Evolutionary conservation across 208 protist species (phyloP).

Genomic region (Trypanosoma mega): DNA sequence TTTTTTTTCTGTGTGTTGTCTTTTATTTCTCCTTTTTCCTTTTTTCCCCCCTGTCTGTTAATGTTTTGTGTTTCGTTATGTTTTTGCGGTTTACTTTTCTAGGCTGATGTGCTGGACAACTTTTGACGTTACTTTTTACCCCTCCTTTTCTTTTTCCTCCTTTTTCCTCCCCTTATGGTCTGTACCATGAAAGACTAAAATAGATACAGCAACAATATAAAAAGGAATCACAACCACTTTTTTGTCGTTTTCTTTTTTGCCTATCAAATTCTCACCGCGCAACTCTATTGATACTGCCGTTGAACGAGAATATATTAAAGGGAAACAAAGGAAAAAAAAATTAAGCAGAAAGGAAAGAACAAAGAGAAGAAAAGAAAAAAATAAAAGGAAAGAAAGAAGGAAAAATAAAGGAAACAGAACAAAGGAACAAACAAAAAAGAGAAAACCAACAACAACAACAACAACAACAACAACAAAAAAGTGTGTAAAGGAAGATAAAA

Average conservation of each 20-base stretch:
- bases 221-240: slow-evolving; percentile 5
- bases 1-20: not conserved
- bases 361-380: not conserved
- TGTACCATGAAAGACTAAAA: slow-evolving; percentile 7
- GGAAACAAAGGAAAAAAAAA: not conserved
- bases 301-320: slow-evolving; percentile 16
- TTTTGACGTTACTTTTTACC: not conserved
- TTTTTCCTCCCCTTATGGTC: slow-evolving; percentile 8
- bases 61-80: slow-evolving; percentile 23
- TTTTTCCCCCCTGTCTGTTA: not conserved
- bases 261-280: too few species aligned
- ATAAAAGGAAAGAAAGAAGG: slow-evolving; percentile 11
- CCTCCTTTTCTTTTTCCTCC: slow-evolving; percentile 19
- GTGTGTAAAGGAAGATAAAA: slow-evolving; percentile 2
- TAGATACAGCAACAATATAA: slow-evolving; percentile 21
- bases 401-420: not conserved
- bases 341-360: not conserved
- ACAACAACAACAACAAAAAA: not conserved
- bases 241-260: not conserved
- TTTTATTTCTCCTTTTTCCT: slow-evolving; percentile 11
- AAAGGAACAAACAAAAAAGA: slow-evolving; percentile 39
- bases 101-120: not conserved
- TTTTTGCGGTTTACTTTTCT: slow-evolving; percentile 18
- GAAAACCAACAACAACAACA: slow-evolving; percentile 1
- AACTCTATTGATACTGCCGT: too few species aligned